These are phyloP conservation scores for Tuber aestivum DNA, from an alignment of 495 filamentous ascomycete genomes.

Conservation along the genomic window DNA sequence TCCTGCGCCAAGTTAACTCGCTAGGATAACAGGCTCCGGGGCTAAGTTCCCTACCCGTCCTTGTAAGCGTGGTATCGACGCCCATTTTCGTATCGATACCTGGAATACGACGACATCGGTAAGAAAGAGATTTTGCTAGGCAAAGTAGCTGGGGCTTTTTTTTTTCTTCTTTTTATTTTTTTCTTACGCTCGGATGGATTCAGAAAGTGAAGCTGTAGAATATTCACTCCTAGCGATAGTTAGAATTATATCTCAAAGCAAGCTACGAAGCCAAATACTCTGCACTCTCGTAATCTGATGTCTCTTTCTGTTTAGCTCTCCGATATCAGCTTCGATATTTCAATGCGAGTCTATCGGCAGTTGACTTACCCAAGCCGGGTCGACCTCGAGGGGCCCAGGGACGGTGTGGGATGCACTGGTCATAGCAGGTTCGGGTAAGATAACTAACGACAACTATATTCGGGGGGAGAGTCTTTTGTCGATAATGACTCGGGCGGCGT, in stretches of 20 bases:
- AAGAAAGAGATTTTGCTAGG: not conserved
- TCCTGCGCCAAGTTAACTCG: slow-evolving; percentile 25
- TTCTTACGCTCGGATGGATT: slow-evolving; percentile 23
- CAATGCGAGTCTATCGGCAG: not conserved
- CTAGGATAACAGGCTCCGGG: not conserved
- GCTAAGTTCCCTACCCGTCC: slow-evolving; percentile 18
- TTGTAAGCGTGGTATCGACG: slow-evolving; percentile 29
- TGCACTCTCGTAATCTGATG: not conserved
- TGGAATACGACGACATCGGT: not conserved
- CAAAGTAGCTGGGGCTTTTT: not conserved
- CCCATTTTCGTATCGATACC: slow-evolving; percentile 28
- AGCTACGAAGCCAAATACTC: not conserved
- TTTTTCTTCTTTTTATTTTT: not conserved
- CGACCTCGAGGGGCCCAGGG: slow-evolving; percentile 4
- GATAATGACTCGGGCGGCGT: not conserved
- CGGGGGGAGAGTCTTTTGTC: not conserved
- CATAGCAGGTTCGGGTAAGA: not conserved
- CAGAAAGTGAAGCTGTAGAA: slow-evolving; percentile 21
- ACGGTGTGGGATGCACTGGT: not conserved
- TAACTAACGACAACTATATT: not conserved
- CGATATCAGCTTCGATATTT: not conserved
- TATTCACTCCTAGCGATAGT: slow-evolving; percentile 15
- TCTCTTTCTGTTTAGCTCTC: not conserved
- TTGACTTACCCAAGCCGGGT: slow-evolving; percentile 19
- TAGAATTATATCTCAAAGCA: not conserved